phyloP scores from a whole-genome alignment of 306 rosid species.

The cucumber (Cucumis sativus) region DNA sequence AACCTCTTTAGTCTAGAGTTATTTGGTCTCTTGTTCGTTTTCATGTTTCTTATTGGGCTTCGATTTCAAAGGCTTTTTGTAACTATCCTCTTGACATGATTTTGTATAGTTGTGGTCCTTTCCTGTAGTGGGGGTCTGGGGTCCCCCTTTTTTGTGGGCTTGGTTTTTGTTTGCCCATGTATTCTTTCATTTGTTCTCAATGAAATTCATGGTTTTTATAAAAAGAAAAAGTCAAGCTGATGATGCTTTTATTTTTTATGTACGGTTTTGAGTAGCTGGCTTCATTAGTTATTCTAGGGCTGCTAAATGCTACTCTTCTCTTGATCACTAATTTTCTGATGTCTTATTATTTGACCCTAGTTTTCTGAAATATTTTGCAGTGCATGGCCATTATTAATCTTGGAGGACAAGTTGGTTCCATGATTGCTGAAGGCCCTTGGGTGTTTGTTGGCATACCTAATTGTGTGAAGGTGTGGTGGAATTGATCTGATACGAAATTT shows the following conservation, averaged over 20 bases:
- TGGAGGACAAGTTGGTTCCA: constrained; percentile 90
- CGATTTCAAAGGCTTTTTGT: no score
- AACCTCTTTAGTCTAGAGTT: background rate
- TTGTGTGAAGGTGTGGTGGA: constrained; percentile 58
- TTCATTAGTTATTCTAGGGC: background rate
- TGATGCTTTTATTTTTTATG: background rate
- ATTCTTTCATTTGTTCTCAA: no score
- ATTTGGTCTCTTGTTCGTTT: no score
- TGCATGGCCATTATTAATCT: constrained; percentile 48
- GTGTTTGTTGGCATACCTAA: constrained; percentile 80
- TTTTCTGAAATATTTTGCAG: constrained; percentile 29
- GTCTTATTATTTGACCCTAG: background rate
- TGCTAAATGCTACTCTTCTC: background rate
- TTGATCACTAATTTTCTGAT: background rate
- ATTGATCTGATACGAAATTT: background rate
- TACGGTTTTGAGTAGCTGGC: background rate
- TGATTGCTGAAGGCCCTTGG: constrained; percentile 96
- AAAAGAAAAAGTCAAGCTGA: background rate
- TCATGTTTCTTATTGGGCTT: no score
- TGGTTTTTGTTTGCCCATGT: no score
- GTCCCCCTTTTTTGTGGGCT: no score
- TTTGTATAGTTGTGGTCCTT: no score
- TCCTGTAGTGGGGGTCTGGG: no score
- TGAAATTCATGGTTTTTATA: no score
- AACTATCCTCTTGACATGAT: no score